Evolutionary conservation across 2,329 filamentous ascomycete species (phyloP), one percentile per base, ranked within the genome.

Genomic region (Alternaria tenuissima): DNA sequence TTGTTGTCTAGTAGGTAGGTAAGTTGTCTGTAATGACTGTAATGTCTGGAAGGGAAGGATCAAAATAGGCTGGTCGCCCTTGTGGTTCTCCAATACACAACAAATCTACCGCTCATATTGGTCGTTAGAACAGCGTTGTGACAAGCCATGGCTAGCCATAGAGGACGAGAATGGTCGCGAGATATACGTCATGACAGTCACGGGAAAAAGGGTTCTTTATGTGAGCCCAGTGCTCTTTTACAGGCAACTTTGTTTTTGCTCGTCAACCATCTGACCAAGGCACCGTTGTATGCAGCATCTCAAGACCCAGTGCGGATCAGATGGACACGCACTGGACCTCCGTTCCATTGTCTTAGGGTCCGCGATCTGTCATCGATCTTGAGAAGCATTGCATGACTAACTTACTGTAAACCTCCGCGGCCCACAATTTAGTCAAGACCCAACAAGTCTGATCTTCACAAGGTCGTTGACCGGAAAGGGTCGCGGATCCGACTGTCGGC

Each of bases 381-480:
- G 46, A 49, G 32, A 11, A 49, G 18, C 46, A 49, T 38, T 26
- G 32, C 36, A 38, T 36, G 46, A 26, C 24, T 26, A 26, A 26
- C 24, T 30, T 11, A 0, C 11, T 30, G 28, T 11, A 38, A 22
- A 22, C 32, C 20, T n/a, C 46, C 32, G 32, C 32, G 46, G 14
- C 32, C 46, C 46, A 38, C 30, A 36, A 22, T 38, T 24, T 24
- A 49, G 46, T 24, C 16, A 32, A 36, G 30, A 49, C 46, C 30
- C 32, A 49, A 20, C 46, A 24, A 49, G 46, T 49, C 46, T 49
- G 46, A 49, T 49, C 46, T 36, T 49, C 46, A 26, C 46, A 34
- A 38, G 46, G 46, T 36, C 32, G 11, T 16, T 24, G 46, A 36
- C 46, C 32, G 34, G 30, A 36, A 49, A 49, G 32, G 14, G 22